Evolutionary conservation across 352 stramenopile species (phyloP).

Genomic region (Pythium oligandrum): DNA sequence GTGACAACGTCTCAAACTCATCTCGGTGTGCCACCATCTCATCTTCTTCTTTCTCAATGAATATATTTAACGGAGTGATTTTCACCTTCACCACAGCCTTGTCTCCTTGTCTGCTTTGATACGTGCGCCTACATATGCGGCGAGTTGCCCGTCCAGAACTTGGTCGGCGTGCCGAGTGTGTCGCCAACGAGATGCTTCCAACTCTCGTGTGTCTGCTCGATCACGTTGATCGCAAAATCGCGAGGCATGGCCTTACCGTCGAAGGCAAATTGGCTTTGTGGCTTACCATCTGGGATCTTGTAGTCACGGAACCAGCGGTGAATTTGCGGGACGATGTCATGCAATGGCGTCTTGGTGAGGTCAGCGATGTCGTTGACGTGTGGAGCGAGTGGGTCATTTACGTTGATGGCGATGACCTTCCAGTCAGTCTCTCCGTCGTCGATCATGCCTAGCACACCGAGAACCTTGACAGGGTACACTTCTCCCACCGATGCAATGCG

Average conservation of each 20-base stretch:
- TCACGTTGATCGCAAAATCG: constrained; percentile 89
- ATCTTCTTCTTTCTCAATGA: neutral
- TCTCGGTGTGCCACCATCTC: too few relatives aligned
- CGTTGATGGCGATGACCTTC: constrained; percentile 98
- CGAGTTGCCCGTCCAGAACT: constrained; percentile 60
- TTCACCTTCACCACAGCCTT: neutral
- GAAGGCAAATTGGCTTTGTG: constrained; percentile 98
- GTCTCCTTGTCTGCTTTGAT: neutral
- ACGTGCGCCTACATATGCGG: neutral
- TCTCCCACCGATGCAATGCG: constrained; percentile 85
- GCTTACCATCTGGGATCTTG: constrained; percentile 99
- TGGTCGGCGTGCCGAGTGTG: constrained; percentile 35
- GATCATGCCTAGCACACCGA: constrained; percentile 99
- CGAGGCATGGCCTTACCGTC: constrained; percentile 88
- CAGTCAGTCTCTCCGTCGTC: constrained; percentile 99
- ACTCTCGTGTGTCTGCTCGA: constrained; percentile 85
- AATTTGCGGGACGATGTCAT: constrained; percentile 62
- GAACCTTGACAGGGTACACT: constrained; percentile 95
- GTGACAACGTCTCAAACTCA: too few relatives aligned
- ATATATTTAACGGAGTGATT: constrained; percentile 31
- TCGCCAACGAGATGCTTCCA: constrained; percentile 81
- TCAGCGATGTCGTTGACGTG: constrained; percentile 94
- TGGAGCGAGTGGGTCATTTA: constrained; percentile 93
- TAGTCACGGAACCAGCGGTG: constrained; percentile 99
- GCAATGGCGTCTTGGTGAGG: constrained; percentile 58